Evolutionary conservation across 306 rosid species (phyloP), one percentile per base, ranked within the genome.

Genomic region (Myrica gale): DNA sequence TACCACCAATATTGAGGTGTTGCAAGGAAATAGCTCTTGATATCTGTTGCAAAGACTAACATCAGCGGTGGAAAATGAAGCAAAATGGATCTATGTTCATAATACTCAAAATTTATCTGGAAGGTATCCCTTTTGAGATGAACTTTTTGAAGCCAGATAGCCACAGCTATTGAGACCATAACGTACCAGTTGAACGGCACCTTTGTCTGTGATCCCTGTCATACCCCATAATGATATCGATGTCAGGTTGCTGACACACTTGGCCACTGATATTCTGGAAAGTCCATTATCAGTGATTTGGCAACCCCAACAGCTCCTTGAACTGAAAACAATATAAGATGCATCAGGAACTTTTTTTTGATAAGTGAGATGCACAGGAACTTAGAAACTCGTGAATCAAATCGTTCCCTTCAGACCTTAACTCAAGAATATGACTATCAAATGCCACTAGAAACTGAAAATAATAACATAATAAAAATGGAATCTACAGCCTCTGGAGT

Each of bases 181-280:
- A 7, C 88, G 45, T 92, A 95, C 97, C 97, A 95, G 83, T 73
- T 85, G 90, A 79, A 84, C 87, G 76, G 89, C 97, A 23, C 97
- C 99, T 82, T 82, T 85, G 81, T 95, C 99, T 21, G 97, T 88
- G 84, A 95, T 88, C 62, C 99, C 97, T 71, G 97, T 86, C 82
- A 90, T 84, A 65, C 99, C 99, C 99, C 99, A 92, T 45, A 95
- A 61, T 26, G 97, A 89, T 77, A 95, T 88, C 70, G 98, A 92
- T 51, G 86, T 88, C 74, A 95, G 95, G 74, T 88, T 90, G 81
- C 78, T 58, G 41, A 85, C 79, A 74, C 97, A 95, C 78, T 88
- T 89, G 2, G 97, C 91, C 75, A 79, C 57, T 45, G 98, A 95
- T 74, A 92, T 85, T 76, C 88, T 72, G 61, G 74, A 21, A 15